phyloP scores from a whole-genome alignment of 1,284 basidiomycete genomes.

The Ganoderma sinense region DNA sequence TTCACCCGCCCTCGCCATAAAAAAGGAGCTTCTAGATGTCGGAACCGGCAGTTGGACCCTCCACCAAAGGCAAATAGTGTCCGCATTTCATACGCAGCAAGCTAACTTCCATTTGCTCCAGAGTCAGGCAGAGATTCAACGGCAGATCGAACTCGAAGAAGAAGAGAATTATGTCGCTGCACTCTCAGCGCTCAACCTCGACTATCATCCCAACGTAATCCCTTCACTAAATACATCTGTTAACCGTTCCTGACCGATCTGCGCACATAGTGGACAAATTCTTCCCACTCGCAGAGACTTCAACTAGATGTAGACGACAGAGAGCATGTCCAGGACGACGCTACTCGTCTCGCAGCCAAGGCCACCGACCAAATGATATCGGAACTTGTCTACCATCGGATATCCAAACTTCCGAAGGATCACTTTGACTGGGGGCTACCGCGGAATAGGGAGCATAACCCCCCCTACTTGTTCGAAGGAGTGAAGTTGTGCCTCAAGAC shows the following conservation, averaged over 20 bases:
- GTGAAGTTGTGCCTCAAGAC: neutral
- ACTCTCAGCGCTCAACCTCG: constrained; percentile 14
- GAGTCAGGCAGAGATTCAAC: neutral
- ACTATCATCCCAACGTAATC: constrained; percentile 11
- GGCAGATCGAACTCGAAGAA: constrained; percentile 8
- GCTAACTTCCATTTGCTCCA: neutral
- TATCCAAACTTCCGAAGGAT: neutral
- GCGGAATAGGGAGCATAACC: constrained; percentile 3
- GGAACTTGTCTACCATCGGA: constrained; percentile 2
- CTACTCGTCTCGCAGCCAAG: constrained; percentile 1
- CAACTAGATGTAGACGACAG: neutral
- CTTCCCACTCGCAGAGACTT: neutral
- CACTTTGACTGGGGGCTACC: constrained; percentile 1
- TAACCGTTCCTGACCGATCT: neutral
- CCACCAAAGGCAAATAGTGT: neutral
- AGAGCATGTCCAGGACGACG: neutral
- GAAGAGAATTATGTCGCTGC: constrained; percentile 7
- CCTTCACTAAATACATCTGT: neutral
- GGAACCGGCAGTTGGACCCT: neutral
- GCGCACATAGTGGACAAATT: constrained; percentile 14
- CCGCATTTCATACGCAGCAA: neutral
- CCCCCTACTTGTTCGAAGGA: neutral
- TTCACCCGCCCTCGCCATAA: neutral
- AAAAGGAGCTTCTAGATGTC: neutral
- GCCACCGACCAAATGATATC: neutral